These are phyloP conservation scores for Lagenaria siceraria DNA, from an alignment of 306 rosid species.

Conservation along the genomic window DNA sequence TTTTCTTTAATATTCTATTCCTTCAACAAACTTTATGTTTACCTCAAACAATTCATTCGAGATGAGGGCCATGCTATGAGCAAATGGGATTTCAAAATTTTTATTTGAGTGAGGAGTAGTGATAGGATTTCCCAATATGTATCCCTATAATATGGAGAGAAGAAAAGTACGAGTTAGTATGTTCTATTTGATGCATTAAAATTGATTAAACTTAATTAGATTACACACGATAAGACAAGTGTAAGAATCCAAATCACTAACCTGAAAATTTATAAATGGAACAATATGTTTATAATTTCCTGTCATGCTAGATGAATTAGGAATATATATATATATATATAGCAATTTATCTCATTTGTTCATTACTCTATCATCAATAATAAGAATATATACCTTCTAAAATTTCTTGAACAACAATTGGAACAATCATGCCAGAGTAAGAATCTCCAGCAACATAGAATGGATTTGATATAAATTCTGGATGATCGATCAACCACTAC, in stretches of 20 bases:
- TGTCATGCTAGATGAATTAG: too few relatives aligned
- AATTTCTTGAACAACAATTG: conserved; percentile 9
- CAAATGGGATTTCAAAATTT: conserved; percentile 21
- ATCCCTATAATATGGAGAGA: conserved; percentile 19
- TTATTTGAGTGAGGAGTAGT: rapidly evolving
- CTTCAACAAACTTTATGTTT: not conserved
- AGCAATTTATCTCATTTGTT: too few relatives aligned
- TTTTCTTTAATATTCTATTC: too few relatives aligned
- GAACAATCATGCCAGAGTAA: conserved; percentile 23
- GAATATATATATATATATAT: too few relatives aligned
- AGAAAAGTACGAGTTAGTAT: too few relatives aligned
- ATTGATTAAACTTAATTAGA: too few relatives aligned
- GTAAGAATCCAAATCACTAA: not conserved
- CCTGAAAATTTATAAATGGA: conserved; percentile 58
- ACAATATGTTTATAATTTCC: conserved; percentile 32
- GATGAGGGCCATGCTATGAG: conserved; percentile 30
- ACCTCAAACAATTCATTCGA: conserved; percentile 43
- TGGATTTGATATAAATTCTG: conserved; percentile 32
- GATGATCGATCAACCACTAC: conserved; percentile 47
- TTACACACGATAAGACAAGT: too few relatives aligned
- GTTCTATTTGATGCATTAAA: too few relatives aligned
- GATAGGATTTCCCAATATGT: conserved; percentile 34
- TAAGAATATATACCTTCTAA: too few relatives aligned
- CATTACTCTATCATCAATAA: too few relatives aligned
- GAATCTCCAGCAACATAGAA: conserved; percentile 44